These are phyloP conservation scores for Stagonosporopsis tanaceti DNA, from an alignment of 2,329 filamentous ascomycete genomes.

Conservation along the genomic window DNA sequence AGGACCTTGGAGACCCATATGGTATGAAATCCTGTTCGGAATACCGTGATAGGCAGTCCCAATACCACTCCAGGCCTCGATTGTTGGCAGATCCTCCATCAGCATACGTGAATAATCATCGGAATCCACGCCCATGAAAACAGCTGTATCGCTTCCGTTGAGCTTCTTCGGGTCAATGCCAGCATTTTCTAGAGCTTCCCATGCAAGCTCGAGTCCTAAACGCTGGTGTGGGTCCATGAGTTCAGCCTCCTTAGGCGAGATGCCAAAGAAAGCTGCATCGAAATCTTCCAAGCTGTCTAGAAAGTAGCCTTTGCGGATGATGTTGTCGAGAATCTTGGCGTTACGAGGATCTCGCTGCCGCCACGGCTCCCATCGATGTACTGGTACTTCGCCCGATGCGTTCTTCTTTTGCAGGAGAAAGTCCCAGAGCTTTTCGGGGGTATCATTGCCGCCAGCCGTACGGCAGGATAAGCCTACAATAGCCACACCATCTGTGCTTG, in stretches of 20 bases:
- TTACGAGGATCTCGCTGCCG: conserved; percentile 37
- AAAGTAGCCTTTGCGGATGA: conserved; percentile 44
- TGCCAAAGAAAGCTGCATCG: conserved; percentile 41
- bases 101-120: conserved; percentile 30
- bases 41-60: conserved; percentile 51
- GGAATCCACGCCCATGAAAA: conserved; percentile 36
- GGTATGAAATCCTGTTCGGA: conserved; percentile 48
- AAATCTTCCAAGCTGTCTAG: conserved; percentile 36
- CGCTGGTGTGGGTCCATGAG: conserved; percentile 42
- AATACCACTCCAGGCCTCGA: conserved; percentile 53
- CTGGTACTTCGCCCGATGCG: conserved; percentile 41
- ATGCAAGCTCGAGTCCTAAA: conserved; percentile 32
- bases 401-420: conserved; percentile 40
- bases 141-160: conserved; percentile 33
- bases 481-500: conserved; percentile 32
- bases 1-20: conserved; percentile 50
- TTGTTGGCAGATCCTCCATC: conserved; percentile 47
- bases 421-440: conserved; percentile 46
- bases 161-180: conserved; percentile 31
- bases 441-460: conserved; percentile 39
- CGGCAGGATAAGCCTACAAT: conserved; percentile 48
- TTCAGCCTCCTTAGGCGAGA: conserved; percentile 39
- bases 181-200: conserved; percentile 40
- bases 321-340: conserved; percentile 33
- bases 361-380: conserved; percentile 45